Evolutionary conservation across 1,284 basidiomycete species (phyloP).

Genomic region (Neolentinus lepideus): DNA sequence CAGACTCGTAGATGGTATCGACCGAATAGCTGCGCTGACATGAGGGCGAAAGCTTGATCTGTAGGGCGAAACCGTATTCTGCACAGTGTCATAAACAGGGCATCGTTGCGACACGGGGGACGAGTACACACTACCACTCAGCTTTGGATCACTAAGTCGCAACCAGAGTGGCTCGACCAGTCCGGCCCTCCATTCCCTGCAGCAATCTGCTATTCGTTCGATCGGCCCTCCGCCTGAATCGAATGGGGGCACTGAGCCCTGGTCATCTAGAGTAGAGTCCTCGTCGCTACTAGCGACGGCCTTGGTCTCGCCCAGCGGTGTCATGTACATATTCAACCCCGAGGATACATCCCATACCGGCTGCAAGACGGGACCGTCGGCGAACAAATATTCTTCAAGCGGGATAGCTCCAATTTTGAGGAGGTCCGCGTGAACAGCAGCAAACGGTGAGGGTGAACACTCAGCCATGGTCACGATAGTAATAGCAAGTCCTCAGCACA

Average conservation of each 20-base stretch:
- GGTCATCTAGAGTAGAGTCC: not conserved
- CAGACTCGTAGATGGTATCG: conserved; percentile 29
- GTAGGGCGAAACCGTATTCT: conserved; percentile 43
- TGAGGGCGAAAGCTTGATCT: conserved; percentile 41
- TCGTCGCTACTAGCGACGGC: not conserved
- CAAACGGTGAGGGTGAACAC: not conserved
- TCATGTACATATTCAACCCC: not conserved
- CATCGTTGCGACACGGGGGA: not conserved
- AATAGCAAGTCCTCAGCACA: too few relatives aligned
- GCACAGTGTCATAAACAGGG: conserved; percentile 9
- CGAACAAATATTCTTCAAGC: not conserved
- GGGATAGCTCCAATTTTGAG: not conserved
- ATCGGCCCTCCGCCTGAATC: conserved; percentile 12
- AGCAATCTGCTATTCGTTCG: conserved; percentile 40
- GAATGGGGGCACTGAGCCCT: not conserved
- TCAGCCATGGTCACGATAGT: not conserved
- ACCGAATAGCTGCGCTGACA: conserved; percentile 42
- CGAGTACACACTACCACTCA: conserved; percentile 32
- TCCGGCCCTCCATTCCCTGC: conserved; percentile 42
- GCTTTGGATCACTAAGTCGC: conserved; percentile 32
- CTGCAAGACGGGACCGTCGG: not conserved
- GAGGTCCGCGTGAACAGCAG: not conserved
- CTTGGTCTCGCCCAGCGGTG: not conserved
- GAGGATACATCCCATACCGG: not conserved
- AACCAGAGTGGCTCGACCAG: conserved; percentile 43